Conservation (phyloP, 306 rosid genomes). For the Hippophae rhamnoides region DNA sequence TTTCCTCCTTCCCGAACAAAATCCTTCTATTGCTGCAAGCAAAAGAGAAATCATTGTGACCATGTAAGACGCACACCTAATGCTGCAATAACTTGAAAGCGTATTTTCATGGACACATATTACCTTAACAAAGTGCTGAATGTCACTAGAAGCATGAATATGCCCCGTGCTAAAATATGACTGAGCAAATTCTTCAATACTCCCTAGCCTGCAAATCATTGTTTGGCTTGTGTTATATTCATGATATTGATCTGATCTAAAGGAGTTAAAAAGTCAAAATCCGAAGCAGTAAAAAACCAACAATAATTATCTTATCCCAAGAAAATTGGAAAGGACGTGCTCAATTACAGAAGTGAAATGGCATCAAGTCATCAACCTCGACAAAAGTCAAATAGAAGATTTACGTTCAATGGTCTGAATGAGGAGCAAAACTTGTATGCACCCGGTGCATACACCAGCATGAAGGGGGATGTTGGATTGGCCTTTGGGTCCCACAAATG, state of each 20-base stretch:
- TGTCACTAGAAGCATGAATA: conserved; percentile 54
- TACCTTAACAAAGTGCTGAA: conserved; percentile 42
- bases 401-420: too few relatives aligned
- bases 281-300: too few relatives aligned
- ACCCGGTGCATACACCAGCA: too few relatives aligned
- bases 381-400: too few relatives aligned
- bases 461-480: too few relatives aligned
- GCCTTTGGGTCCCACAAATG: too few relatives aligned
- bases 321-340: too few relatives aligned
- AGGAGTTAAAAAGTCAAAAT: too few relatives aligned
- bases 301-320: too few relatives aligned
- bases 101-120: conserved; percentile 12
- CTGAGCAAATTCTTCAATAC: conserved; percentile 71
- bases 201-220: conserved; percentile 52
- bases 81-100: neutral
- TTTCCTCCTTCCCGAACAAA: neutral
- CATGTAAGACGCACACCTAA: neutral
- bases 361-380: too few relatives aligned
- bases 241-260: neutral
- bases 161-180: conserved; percentile 68
- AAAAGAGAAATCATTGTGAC: neutral
- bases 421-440: too few relatives aligned
- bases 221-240: neutral
- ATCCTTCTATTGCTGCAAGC: conserved; percentile 26
- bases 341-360: too few relatives aligned